A percentile compares a stretch with the other conserved stretches of the same genome.
These are phyloP conservation scores for Debaryomyces psychrophilus DNA, from an alignment of 1,139 yeast species.

Conservation along the genomic window DNA sequence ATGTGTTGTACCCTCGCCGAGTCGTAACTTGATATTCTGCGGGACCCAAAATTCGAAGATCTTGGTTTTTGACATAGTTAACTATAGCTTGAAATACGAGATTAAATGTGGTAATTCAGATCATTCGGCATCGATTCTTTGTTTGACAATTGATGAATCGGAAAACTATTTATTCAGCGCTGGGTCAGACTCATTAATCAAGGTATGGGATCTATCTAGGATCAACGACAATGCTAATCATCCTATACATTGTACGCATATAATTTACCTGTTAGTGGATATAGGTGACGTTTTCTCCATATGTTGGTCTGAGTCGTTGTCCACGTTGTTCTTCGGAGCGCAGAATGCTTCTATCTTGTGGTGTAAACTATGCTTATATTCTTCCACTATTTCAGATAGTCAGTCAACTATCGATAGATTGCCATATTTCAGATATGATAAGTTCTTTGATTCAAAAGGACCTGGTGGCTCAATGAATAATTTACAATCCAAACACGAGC, in stretches of 20 bases:
- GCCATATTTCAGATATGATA: slow-evolving; percentile 82
- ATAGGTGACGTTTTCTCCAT: slow-evolving; percentile 92
- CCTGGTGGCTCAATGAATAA: slow-evolving; percentile 65
- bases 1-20: slow-evolving; percentile 72
- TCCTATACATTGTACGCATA: slow-evolving; percentile 48
- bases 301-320: slow-evolving; percentile 62
- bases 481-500: slow-evolving; percentile 36
- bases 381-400: slow-evolving; percentile 9
- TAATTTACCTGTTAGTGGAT: slow-evolving; percentile 81
- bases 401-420: slow-evolving; percentile 41
- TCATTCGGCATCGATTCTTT: slow-evolving; percentile 74
- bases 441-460: slow-evolving; percentile 88
- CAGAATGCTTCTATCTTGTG: slow-evolving; percentile 89
- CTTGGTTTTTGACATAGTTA: slow-evolving; percentile 67
- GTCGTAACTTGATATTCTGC: slow-evolving; percentile 65
- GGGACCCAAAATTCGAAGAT: slow-evolving; percentile 95
- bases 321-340: slow-evolving; percentile 80
- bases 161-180: slow-evolving; percentile 76
- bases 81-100: slow-evolving; percentile 55
- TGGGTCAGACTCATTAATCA: slow-evolving; percentile 86
- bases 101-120: slow-evolving; percentile 43
- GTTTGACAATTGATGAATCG: slow-evolving; percentile 60
- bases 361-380: slow-evolving; percentile 44
- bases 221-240: slow-evolving; percentile 16
- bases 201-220: slow-evolving; percentile 69